phyloP scores from a whole-genome alignment of 164 flowering plant species.

The Sedum album region DNA sequence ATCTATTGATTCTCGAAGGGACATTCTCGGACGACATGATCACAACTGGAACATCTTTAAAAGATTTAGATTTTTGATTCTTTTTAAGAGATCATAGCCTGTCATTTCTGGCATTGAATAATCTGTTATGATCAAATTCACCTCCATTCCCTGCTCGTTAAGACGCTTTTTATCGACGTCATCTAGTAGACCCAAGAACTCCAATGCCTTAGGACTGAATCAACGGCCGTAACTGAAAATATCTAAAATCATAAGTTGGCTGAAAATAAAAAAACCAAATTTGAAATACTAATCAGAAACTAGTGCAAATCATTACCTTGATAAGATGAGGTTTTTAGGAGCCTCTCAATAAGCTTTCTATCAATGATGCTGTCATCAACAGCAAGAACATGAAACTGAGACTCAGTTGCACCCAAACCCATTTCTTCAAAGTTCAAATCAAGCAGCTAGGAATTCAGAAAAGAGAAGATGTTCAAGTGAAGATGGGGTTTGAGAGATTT shows the following conservation, averaged over 20 bases:
- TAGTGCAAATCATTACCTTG: slow-evolving; percentile 24
- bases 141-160: slow-evolving; percentile 19
- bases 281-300: too few relatives aligned
- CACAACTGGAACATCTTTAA: slow-evolving; percentile 45
- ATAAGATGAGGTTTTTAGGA: slow-evolving; percentile 44
- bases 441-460: slow-evolving; percentile 7
- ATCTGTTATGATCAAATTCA: slow-evolving; percentile 40
- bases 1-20: slow-evolving; percentile 46
- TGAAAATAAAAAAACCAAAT: too few relatives aligned
- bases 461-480: background rate
- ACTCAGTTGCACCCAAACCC: slow-evolving; percentile 20
- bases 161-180: slow-evolving; percentile 12
- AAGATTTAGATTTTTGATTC: slow-evolving; percentile 32
- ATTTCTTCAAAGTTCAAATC: background rate
- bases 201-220: slow-evolving; percentile 41
- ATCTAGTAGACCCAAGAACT: slow-evolving; percentile 29
- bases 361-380: slow-evolving; percentile 47
- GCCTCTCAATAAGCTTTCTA: slow-evolving; percentile 38
- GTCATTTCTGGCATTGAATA: slow-evolving; percentile 49
- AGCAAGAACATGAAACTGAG: slow-evolving; percentile 45
- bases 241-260: too few relatives aligned
- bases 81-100: slow-evolving; percentile 46
- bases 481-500: background rate
- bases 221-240: slow-evolving; percentile 35
- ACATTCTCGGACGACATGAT: slow-evolving; percentile 54